Evolutionary conservation across 2,329 filamentous ascomycete species (phyloP).

Genomic region (Botrytis cinerea): DNA sequence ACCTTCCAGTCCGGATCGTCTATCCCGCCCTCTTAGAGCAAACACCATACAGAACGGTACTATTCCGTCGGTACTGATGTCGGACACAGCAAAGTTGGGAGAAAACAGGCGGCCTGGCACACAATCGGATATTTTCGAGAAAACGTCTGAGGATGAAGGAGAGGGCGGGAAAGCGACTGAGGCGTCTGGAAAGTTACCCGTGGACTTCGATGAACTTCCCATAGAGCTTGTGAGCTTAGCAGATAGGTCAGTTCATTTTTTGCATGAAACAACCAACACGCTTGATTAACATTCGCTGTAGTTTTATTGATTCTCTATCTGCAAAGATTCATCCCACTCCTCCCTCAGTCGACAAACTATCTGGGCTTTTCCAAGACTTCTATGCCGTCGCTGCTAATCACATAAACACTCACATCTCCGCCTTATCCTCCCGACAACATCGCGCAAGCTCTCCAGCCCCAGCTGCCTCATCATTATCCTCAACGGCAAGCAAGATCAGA

Average conservation of each 20-base stretch:
- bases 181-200: conserved; percentile 34
- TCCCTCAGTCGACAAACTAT: conserved; percentile 78
- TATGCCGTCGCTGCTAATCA: conserved; percentile 79
- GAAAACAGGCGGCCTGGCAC: conserved; percentile 31
- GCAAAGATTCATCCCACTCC: conserved; percentile 85
- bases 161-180: conserved; percentile 32
- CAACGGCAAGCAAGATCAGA: conserved; percentile 57
- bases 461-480: conserved; percentile 56
- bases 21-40: conserved; percentile 35
- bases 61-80: conserved; percentile 27
- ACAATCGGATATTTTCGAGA: conserved; percentile 44
- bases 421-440: conserved; percentile 72
- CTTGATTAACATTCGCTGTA: conserved; percentile 42
- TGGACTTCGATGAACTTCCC: conserved; percentile 81
- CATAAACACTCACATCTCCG: conserved; percentile 83
- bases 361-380: conserved; percentile 91
- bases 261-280: neutral
- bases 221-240: conserved; percentile 90
- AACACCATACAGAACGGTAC: conserved; percentile 41
- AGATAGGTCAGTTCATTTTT: conserved; percentile 63
- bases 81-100: conserved; percentile 27
- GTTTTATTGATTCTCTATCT: conserved; percentile 87
- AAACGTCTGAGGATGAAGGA: conserved; percentile 42
- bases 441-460: conserved; percentile 63
- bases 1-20: conserved; percentile 29